phyloP scores from a whole-genome alignment of 164 flowering plant genomes.

The Magnolia sinica region DNA sequence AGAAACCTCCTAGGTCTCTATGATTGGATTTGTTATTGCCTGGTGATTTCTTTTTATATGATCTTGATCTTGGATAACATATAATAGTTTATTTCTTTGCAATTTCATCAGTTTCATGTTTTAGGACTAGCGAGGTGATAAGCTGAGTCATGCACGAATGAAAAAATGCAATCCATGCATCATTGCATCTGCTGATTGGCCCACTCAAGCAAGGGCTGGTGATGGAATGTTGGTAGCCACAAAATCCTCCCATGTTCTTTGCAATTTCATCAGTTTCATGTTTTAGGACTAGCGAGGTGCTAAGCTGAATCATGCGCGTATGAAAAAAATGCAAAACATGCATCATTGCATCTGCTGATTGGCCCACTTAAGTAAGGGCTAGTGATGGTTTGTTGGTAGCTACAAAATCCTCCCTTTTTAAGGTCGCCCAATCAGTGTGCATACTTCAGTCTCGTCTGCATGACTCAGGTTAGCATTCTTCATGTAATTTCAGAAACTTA shows the following conservation, averaged over 20 bases:
- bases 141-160: too few relatives aligned
- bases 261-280: background rate
- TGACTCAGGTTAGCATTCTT: background rate
- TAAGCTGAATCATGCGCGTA: background rate
- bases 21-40: conserved; percentile 21
- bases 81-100: background rate
- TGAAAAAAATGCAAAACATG: background rate
- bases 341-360: background rate
- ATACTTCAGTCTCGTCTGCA: background rate
- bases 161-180: too few relatives aligned
- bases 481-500: background rate
- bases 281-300: background rate
- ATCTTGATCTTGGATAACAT: background rate
- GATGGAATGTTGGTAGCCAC: too few relatives aligned
- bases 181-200: too few relatives aligned
- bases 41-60: background rate
- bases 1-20: conserved; percentile 79
- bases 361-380: background rate
- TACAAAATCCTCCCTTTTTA: background rate
- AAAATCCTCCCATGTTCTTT: too few relatives aligned
- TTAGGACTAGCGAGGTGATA: too few relatives aligned
- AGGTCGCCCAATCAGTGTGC: background rate
- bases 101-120: too few relatives aligned
- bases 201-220: too few relatives aligned
- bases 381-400: background rate